A percentile compares a stretch with the other conserved stretches of the same genome.
These are phyloP conservation scores for Solanum neorickii DNA, from an alignment of 257 asterid species.

Conservation along the genomic window DNA sequence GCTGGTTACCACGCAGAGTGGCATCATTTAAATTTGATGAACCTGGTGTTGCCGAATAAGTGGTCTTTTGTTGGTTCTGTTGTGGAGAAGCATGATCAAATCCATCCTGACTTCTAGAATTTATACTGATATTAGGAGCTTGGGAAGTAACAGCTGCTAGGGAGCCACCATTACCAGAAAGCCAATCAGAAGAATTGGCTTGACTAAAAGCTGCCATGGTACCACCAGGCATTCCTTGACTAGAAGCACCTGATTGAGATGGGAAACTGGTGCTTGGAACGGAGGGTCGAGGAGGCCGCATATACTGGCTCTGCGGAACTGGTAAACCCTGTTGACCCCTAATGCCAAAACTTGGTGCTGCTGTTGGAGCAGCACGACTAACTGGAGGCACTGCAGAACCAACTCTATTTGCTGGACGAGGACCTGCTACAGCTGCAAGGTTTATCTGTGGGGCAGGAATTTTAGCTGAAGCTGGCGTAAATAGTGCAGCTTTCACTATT, in stretches of 20 bases:
- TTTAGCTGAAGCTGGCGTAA: conserved; percentile 79
- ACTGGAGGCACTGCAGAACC: conserved; percentile 35
- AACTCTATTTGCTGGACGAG: conserved; percentile 30
- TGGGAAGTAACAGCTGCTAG: conserved; percentile 43
- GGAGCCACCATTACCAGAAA: conserved; percentile 39
- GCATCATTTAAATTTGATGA: conserved; percentile 31
- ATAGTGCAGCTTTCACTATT: conserved; percentile 87
- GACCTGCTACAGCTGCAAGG: conserved; percentile 28
- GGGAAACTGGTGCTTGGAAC: conserved; percentile 38
- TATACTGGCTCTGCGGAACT: conserved; percentile 41
- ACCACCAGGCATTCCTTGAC: conserved; percentile 46
- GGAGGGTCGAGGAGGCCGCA: conserved; percentile 48
- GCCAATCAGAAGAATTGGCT: conserved; percentile 30
- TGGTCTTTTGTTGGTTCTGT: conserved; percentile 29
- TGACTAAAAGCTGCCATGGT: conserved; percentile 20
- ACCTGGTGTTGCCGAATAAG: conserved; percentile 33
- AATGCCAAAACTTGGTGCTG: conserved; percentile 37
- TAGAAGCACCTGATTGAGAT: conserved; percentile 35
- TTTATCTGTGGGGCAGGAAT: conserved; percentile 94
- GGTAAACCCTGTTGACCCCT: conserved; percentile 33
- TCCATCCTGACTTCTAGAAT: conserved; percentile 37
- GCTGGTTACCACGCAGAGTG: conserved; percentile 23
- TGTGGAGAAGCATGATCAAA: conserved; percentile 22
- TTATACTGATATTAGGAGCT: conserved; percentile 26
- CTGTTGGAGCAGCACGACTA: conserved; percentile 19